These are phyloP conservation scores for Phytophthora lateralis DNA, from an alignment of 352 stramenopile species.

Conservation along the genomic window DNA sequence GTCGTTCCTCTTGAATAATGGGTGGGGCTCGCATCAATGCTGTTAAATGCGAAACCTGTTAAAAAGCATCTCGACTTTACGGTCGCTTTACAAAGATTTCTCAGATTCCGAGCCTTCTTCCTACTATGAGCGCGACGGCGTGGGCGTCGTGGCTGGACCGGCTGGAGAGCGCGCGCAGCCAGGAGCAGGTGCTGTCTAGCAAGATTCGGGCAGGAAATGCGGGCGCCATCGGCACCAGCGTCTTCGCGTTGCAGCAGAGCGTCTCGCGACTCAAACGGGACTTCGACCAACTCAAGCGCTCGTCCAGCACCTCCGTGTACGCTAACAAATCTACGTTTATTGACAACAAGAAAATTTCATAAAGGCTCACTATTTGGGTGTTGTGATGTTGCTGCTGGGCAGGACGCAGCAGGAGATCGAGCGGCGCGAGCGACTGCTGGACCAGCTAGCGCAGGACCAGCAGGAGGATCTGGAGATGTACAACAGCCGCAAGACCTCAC, in stretches of 20 bases:
- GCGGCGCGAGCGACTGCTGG: conserved; percentile 65
- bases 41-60: not conserved
- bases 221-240: conserved; percentile 71
- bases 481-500: conserved; percentile 61
- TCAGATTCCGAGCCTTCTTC: not conserved
- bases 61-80: not conserved
- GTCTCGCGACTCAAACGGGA: conserved; percentile 80
- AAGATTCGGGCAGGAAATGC: conserved; percentile 77
- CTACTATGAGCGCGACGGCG: conserved; percentile 63
- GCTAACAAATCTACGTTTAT: conserved; percentile 1
- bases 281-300: conserved; percentile 79
- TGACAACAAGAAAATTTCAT: too few relatives aligned
- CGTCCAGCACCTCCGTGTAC: conserved; percentile 56
- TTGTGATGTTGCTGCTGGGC: not conserved
- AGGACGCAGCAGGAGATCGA: conserved; percentile 78
- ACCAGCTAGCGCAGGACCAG: conserved; percentile 68
- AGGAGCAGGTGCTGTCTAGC: conserved; percentile 63
- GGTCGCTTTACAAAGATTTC: conserved; percentile 16
- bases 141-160: conserved; percentile 86
- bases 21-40: not conserved
- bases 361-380: not conserved
- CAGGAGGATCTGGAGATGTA: conserved; percentile 79
- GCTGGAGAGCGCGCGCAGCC: conserved; percentile 71
- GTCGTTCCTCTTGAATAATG: conserved; percentile 13
- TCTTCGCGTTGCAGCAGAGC: conserved; percentile 86